Evolutionary conservation across 768 basidiomycete species (phyloP).

Genomic region (Dioszegia aurantiaca): DNA sequence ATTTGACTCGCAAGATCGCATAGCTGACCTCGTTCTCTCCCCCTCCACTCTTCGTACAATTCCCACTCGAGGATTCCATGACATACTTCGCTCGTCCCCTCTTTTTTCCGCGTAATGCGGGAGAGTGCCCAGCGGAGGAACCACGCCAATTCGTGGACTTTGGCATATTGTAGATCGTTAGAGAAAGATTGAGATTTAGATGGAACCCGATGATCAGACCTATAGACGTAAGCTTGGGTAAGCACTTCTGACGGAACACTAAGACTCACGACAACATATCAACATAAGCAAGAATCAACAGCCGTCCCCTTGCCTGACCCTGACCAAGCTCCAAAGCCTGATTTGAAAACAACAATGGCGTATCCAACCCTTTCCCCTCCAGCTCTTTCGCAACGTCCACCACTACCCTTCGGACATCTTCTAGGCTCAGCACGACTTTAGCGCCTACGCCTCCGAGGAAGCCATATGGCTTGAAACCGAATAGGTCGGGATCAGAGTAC

Average conservation of each 20-base stretch:
- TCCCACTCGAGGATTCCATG: slow-evolving; percentile 79
- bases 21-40: slow-evolving; percentile 69
- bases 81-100: slow-evolving; percentile 21
- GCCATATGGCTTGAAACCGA: slow-evolving; percentile 31
- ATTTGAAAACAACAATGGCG: slow-evolving; percentile 86
- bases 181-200: slow-evolving; percentile 9
- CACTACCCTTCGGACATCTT: slow-evolving; percentile 36
- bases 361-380: slow-evolving; percentile 59
- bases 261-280: slow-evolving; percentile 41
- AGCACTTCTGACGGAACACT: not conserved
- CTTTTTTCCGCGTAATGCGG: slow-evolving; percentile 66
- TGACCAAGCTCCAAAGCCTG: slow-evolving; percentile 73
- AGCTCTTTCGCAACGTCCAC: slow-evolving; percentile 38
- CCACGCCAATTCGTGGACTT: slow-evolving; percentile 85
- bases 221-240: not conserved
- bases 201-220: slow-evolving; percentile 5
- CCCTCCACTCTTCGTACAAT: slow-evolving; percentile 74
- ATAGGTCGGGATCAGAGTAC: slow-evolving; percentile 28
- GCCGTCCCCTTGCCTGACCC: slow-evolving; percentile 67
- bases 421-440: slow-evolving; percentile 32
- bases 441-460: slow-evolving; percentile 34
- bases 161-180: slow-evolving; percentile 75
- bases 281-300: slow-evolving; percentile 79
- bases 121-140: slow-evolving; percentile 88
- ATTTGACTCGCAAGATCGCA: not conserved